Evolutionary conservation across 495 filamentous ascomycete genomes (phyloP).

Genomic region (Penicillium parvum): DNA sequence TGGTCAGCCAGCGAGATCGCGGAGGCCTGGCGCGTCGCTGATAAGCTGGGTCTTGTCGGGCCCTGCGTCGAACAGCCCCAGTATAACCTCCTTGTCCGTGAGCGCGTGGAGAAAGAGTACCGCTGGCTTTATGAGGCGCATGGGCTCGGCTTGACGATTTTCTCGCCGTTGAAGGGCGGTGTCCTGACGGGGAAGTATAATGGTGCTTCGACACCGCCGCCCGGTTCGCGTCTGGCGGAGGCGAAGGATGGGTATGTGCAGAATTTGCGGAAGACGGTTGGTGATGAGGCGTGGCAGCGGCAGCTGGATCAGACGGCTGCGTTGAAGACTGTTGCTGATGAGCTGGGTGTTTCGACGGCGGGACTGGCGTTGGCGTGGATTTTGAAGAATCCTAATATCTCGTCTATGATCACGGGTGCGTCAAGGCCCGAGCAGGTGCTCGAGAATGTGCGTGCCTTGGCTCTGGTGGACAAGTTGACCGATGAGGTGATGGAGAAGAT

Average conservation of each 20-base stretch:
- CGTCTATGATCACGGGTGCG: constrained; percentile 72
- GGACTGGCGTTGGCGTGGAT: constrained; percentile 76
- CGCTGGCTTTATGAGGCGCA: constrained; percentile 58
- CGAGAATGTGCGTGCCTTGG: constrained; percentile 63
- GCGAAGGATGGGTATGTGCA: constrained; percentile 35
- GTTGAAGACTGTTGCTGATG: constrained; percentile 60
- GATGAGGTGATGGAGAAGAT: constrained; percentile 66
- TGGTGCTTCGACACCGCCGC: constrained; percentile 38
- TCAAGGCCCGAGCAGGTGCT: constrained; percentile 67
- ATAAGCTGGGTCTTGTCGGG: constrained; percentile 70
- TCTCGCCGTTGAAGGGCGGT: constrained; percentile 67
- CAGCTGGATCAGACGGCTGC: constrained; percentile 29
- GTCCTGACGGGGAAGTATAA: constrained; percentile 82
- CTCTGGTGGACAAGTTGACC: constrained; percentile 57
- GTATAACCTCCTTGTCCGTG: constrained; percentile 70
- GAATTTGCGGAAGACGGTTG: constrained; percentile 26
- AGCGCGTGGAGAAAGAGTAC: constrained; percentile 75
- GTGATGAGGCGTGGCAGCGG: constrained; percentile 16
- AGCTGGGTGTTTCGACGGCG: constrained; percentile 59
- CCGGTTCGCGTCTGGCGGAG: constrained; percentile 37
- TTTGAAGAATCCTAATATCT: constrained; percentile 70
- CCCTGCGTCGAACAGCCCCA: constrained; percentile 81
- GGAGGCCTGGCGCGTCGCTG: constrained; percentile 69
- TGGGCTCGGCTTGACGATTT: constrained; percentile 69
- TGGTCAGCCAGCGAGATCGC: constrained; percentile 81